Percentiles rank a stretch among this genome's conserved stretches.
Conservation (phyloP, 306 rosid species). For the Mimosa pudica region DNA sequence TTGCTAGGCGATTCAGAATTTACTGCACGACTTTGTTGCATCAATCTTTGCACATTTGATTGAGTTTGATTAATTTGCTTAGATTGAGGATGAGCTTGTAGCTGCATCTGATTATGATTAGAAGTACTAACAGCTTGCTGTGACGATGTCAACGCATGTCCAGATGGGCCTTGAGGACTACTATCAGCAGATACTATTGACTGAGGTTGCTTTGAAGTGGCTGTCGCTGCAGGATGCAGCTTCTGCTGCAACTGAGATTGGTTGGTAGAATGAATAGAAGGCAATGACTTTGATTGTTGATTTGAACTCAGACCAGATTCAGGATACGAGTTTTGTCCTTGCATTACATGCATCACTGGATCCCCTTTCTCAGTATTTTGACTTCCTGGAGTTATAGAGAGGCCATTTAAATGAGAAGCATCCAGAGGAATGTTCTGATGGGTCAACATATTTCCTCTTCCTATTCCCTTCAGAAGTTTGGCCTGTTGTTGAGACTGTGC, state of each 20-base stretch:
- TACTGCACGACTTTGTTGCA: conserved; percentile 63
- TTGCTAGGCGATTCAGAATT: conserved; percentile 58
- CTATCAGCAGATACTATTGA: conserved; percentile 65
- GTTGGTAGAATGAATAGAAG: conserved; percentile 62
- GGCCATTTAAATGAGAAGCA: conserved; percentile 78
- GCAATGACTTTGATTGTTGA: conserved; percentile 68
- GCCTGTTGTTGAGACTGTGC: conserved; percentile 79
- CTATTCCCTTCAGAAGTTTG: conserved; percentile 77
- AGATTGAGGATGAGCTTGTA: conserved; percentile 55
- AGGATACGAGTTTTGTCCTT: conserved; percentile 72
- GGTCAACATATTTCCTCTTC: conserved; percentile 68
- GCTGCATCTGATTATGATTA: conserved; percentile 57
- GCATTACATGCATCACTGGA: conserved; percentile 68
- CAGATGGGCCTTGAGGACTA: conserved; percentile 59
- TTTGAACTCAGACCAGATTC: conserved; percentile 68
- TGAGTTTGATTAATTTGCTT: conserved; percentile 73
- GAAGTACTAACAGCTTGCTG: conserved; percentile 57
- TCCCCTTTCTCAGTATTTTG: conserved; percentile 93
- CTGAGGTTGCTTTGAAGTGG: conserved; percentile 67
- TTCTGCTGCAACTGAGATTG: conserved; percentile 76
- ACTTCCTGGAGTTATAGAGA: conserved; percentile 70
- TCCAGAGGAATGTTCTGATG: conserved; percentile 73
- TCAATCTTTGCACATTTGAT: conserved; percentile 61
- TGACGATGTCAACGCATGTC: conserved; percentile 53
- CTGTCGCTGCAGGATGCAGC: conserved; percentile 56